These are phyloP conservation scores for Elsinoe australis DNA, from an alignment of 2,329 filamentous ascomycete species.

Conservation along the genomic window DNA sequence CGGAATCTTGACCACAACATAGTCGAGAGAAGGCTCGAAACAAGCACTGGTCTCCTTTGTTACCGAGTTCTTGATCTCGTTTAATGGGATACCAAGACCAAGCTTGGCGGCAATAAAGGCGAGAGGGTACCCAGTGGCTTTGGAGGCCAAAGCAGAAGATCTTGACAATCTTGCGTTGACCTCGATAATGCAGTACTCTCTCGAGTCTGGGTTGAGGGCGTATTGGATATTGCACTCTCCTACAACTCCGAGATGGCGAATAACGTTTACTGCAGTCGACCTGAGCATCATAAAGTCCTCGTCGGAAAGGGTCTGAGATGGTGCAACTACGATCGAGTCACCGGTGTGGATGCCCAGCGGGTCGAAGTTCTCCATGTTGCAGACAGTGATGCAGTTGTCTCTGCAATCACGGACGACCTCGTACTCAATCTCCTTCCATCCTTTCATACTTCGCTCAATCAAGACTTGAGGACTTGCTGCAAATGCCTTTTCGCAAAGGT, in stretches of 20 bases:
- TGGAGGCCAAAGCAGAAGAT: conserved; percentile 91
- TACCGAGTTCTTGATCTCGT: conserved; percentile 93
- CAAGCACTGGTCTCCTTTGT: conserved; percentile 94
- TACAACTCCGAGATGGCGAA: conserved; percentile 91
- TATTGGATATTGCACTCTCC: conserved; percentile 99
- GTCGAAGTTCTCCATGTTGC: conserved; percentile 99
- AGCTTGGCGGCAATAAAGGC: conserved; percentile 97
- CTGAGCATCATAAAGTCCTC: conserved; percentile 99
- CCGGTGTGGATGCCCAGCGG: conserved; percentile 96
- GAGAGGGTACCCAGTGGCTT: conserved; percentile 91
- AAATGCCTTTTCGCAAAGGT: conserved; percentile 90
- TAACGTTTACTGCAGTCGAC: conserved; percentile 93
- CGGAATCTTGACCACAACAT: conserved; percentile 97
- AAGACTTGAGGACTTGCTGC: conserved; percentile 92
- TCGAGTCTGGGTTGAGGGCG: conserved; percentile 87
- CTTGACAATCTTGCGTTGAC: conserved; percentile 94
- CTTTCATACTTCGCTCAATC: conserved; percentile 98
- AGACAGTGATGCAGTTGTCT: conserved; percentile 98
- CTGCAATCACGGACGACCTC: conserved; percentile 92
- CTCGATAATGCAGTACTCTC: conserved; percentile 98
- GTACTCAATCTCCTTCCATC: conserved; percentile 99
- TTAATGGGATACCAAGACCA: conserved; percentile 86
- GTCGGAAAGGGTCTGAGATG: conserved; percentile 91
- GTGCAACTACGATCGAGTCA: conserved; percentile 95
- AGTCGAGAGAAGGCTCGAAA: conserved; percentile 97